Percentiles rank a stretch among this genome's conserved stretches.
phyloP scores from a whole-genome alignment of 2,329 filamentous ascomycete species.

The Exophiala lecanii-corni region DNA sequence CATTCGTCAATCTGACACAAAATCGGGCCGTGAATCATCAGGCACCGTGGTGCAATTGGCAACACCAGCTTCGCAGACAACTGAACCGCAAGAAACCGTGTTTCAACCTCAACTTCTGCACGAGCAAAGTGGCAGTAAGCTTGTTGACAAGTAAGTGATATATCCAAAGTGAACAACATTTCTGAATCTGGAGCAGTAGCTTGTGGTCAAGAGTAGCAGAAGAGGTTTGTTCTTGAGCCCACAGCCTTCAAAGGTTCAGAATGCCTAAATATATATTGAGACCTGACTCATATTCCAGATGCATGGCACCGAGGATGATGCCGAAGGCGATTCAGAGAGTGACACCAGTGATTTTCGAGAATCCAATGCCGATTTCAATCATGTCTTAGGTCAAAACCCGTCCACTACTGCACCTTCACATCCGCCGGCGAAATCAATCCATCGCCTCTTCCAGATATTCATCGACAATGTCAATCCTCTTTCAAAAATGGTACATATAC shows the following conservation, averaged over 20 bases:
- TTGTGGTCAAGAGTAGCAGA: slow-evolving; percentile 30
- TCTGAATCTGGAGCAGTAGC: slow-evolving; percentile 24
- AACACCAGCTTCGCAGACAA: slow-evolving; percentile 12
- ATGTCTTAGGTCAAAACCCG: slow-evolving; percentile 8
- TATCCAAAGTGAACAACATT: too few relatives aligned
- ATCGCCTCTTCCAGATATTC: slow-evolving; percentile 28
- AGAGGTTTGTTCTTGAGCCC: slow-evolving; percentile 23
- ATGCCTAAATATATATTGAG: slow-evolving; percentile 11
- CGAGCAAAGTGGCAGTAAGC: slow-evolving; percentile 17
- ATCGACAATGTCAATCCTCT: slow-evolving; percentile 29
- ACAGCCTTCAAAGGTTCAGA: not conserved
- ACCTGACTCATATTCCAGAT: slow-evolving; percentile 23
- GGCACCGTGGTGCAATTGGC: slow-evolving; percentile 11
- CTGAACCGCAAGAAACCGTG: slow-evolving; percentile 12
- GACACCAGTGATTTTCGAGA: slow-evolving; percentile 26
- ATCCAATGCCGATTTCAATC: slow-evolving; percentile 28
- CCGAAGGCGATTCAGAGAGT: slow-evolving; percentile 11
- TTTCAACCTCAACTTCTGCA: slow-evolving; percentile 21
- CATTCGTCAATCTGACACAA: slow-evolving; percentile 6
- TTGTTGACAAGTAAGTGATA: slow-evolving; percentile 27
- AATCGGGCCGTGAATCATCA: not conserved
- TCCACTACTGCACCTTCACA: slow-evolving; percentile 8
- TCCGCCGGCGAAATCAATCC: slow-evolving; percentile 24
- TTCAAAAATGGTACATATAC: slow-evolving; percentile 27
- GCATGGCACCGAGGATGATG: slow-evolving; percentile 11